Percentiles rank a stretch among this genome's conserved stretches.
phyloP scores from a whole-genome alignment of 805 yeast species.

The Saccharomycopsis guyanensis region DNA sequence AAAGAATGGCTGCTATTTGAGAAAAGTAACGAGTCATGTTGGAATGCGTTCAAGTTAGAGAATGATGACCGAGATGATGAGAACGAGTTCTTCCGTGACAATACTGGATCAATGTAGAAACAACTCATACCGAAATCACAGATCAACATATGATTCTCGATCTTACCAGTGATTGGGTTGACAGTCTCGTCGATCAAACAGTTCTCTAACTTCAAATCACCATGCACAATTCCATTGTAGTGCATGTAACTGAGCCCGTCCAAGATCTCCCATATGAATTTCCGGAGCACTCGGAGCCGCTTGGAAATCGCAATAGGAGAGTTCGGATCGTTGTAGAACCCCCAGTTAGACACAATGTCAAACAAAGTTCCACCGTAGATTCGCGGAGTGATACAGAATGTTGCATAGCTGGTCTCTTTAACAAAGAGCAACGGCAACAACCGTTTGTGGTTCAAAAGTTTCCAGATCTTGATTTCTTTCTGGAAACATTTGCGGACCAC shows the following conservation, averaged over 20 bases:
- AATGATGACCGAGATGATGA: constrained; percentile 20
- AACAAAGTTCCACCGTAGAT: constrained; percentile 74
- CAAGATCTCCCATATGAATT: constrained; percentile 45
- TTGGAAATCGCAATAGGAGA: constrained; percentile 26
- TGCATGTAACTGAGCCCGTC: constrained; percentile 59
- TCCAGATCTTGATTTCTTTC: constrained; percentile 75
- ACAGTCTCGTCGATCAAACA: constrained; percentile 48
- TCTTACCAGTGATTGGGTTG: constrained; percentile 25
- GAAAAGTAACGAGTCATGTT: neutral
- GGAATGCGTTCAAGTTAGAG: constrained; percentile 11
- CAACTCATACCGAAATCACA: constrained; percentile 89
- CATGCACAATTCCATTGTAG: constrained; percentile 59
- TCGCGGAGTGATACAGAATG: constrained; percentile 65
- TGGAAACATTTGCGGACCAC: constrained; percentile 51
- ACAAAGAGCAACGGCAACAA: constrained; percentile 57
- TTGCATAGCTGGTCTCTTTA: constrained; percentile 50
- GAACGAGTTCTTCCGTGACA: constrained; percentile 14
- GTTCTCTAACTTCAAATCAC: constrained; percentile 78
- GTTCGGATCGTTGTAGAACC: constrained; percentile 31
- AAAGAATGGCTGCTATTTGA: neutral
- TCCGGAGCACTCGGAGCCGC: constrained; percentile 31
- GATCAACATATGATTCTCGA: constrained; percentile 39
- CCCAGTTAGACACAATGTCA: constrained; percentile 69
- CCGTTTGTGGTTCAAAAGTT: constrained; percentile 51
- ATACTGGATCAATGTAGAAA: constrained; percentile 18